phyloP scores from a whole-genome alignment of 768 basidiomycete genomes.

The Boletus barrowsii region DNA sequence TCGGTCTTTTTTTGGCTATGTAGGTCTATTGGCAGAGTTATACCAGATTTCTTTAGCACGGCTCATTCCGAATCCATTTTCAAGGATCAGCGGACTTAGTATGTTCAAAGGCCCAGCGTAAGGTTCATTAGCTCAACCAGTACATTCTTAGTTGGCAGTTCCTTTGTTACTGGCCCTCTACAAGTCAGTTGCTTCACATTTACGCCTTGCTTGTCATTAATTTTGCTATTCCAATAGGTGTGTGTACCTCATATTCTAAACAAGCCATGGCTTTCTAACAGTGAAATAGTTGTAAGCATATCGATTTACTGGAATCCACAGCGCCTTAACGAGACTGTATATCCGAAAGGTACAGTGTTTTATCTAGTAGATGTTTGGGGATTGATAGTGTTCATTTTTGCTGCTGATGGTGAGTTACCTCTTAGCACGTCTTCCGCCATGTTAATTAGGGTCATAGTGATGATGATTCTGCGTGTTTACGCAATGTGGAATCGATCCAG shows the following conservation, averaged over 20 bases:
- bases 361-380: neutral
- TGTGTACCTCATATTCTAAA: no score
- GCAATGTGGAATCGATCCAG: neutral
- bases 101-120: neutral
- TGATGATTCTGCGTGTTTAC: neutral
- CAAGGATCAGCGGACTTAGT: neutral
- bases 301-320: neutral
- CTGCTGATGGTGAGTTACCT: neutral
- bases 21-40: neutral
- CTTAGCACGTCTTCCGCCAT: neutral
- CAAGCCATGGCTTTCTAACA: no score
- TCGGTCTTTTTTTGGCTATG: neutral
- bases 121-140: neutral
- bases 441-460: neutral
- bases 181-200: neutral
- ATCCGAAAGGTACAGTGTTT: neutral
- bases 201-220: no score
- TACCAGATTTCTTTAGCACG: neutral
- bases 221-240: no score
- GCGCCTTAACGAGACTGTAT: neutral
- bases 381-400: neutral
- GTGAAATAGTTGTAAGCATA: no score
- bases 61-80: neutral
- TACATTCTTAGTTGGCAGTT: neutral
- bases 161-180: neutral